These are phyloP conservation scores for Monosporascus sp. DNA, from an alignment of 2,329 filamentous ascomycete genomes.

Conservation along the genomic window DNA sequence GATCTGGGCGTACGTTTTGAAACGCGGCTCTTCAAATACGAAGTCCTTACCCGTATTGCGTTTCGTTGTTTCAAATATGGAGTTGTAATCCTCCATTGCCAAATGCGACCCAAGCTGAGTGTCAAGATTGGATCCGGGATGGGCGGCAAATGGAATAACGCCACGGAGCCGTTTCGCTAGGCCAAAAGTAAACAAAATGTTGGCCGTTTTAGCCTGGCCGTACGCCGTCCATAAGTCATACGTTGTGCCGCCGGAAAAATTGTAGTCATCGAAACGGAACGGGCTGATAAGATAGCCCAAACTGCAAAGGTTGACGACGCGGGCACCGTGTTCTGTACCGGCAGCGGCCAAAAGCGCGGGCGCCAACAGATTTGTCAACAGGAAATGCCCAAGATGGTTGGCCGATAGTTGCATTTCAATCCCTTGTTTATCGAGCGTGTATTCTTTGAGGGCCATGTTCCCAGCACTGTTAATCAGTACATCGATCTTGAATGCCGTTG, in stretches of 20 bases:
- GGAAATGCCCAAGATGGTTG: constrained; percentile 44
- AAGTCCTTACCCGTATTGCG: constrained; percentile 11
- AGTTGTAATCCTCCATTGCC: constrained; percentile 11
- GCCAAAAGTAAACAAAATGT: constrained; percentile 35
- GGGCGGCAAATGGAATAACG: constrained; percentile 27
- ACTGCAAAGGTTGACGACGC: constrained; percentile 37
- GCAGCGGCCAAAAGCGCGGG: constrained; percentile 31
- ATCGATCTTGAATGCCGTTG: constrained; percentile 13
- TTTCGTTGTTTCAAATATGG: constrained; percentile 21
- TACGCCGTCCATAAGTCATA: constrained; percentile 39
- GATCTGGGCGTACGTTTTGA: constrained; percentile 33
- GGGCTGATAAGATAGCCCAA: constrained; percentile 31
- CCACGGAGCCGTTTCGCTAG: constrained; percentile 27
- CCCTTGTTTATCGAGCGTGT: constrained; percentile 18
- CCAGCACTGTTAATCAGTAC: constrained; percentile 19
- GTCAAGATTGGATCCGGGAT: constrained; percentile 28
- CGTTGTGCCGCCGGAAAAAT: constrained; percentile 29
- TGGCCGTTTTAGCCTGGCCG: constrained; percentile 41
- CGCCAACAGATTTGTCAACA: constrained; percentile 40
- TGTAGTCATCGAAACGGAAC: constrained; percentile 37
- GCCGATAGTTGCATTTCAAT: constrained; percentile 36
- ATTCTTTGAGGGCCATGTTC: constrained; percentile 17
- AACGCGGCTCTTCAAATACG: constrained; percentile 18
- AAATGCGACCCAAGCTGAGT: constrained; percentile 23
- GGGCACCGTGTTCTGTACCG: constrained; percentile 21